phyloP scores from a whole-genome alignment of 768 basidiomycete species.

The Pisolithus marmoratus region DNA sequence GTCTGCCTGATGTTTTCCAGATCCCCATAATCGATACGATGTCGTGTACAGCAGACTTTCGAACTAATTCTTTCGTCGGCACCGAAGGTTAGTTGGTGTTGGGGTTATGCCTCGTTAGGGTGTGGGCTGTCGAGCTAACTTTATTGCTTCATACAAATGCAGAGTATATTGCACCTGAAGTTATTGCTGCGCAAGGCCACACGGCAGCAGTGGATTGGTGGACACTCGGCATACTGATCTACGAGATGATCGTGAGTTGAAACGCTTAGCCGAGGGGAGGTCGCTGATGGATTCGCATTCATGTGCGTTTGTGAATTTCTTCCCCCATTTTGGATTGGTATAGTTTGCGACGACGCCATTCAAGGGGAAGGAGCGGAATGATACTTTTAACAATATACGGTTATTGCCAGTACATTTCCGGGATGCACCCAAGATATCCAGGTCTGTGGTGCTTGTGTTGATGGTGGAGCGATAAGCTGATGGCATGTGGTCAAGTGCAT shows the following conservation, averaged over 20 bases:
- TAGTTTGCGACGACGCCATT: slow-evolving; percentile 99
- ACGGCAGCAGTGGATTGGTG: slow-evolving; percentile 99
- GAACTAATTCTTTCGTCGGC: slow-evolving; percentile 98
- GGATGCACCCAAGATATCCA: slow-evolving; percentile 74
- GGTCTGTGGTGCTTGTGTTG: slow-evolving; percentile 37
- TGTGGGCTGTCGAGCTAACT: background rate
- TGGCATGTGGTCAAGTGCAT: slow-evolving; percentile 46
- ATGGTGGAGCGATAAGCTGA: slow-evolving; percentile 7
- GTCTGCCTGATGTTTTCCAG: slow-evolving; percentile 33
- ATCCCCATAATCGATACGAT: slow-evolving; percentile 93
- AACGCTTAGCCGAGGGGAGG: slow-evolving; percentile 20
- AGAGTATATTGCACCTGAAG: slow-evolving; percentile 99
- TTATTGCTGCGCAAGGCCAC: slow-evolving; percentile 93
- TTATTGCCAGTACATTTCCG: slow-evolving; percentile 81
- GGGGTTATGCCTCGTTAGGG: slow-evolving; percentile 8
- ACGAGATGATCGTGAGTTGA: slow-evolving; percentile 93
- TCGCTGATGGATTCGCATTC: slow-evolving; percentile 18
- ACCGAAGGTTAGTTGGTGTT: slow-evolving; percentile 76
- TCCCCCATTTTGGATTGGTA: slow-evolving; percentile 13
- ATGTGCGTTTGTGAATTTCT: slow-evolving; percentile 10
- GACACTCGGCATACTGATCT: slow-evolving; percentile 97
- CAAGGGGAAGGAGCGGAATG: slow-evolving; percentile 91
- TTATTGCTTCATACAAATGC: slow-evolving; percentile 6
- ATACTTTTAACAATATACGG: slow-evolving; percentile 96
- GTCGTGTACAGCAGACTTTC: slow-evolving; percentile 94